Evolutionary conservation across 129 eudicot genomes (phyloP).

Genomic region (Helianthus annuus): DNA sequence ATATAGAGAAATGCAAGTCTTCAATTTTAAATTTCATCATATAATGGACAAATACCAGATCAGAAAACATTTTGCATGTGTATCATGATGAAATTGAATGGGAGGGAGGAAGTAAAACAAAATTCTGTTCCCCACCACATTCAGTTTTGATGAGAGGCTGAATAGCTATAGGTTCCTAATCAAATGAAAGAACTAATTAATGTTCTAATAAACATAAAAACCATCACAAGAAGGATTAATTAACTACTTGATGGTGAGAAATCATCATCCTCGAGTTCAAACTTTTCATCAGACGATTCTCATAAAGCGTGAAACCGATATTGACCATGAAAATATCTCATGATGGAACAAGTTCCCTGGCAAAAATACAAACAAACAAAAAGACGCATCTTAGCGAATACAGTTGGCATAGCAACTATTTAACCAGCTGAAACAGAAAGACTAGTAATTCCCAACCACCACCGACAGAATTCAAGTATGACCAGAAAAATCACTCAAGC

Average conservation of each 20-base stretch:
- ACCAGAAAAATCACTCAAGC: constrained; percentile 73
- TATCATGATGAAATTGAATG: background rate
- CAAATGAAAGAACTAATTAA: constrained; percentile 15
- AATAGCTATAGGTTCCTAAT: constrained; percentile 38
- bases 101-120: constrained; percentile 6
- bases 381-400: constrained; percentile 9
- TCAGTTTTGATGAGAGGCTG: constrained; percentile 29
- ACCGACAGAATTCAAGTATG: constrained; percentile 31
- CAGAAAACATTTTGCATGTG: background rate
- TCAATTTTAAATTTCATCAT: constrained; percentile 7
- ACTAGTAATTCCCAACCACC: constrained; percentile 81
- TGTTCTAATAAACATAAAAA: background rate
- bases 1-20: constrained; percentile 17
- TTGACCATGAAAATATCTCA: constrained; percentile 61
- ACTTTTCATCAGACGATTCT: constrained; percentile 37
- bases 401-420: constrained; percentile 72
- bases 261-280: constrained; percentile 36
- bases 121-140: constrained; percentile 29
- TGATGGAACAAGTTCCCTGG: constrained; percentile 87
- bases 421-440: constrained; percentile 90
- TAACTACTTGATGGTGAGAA: constrained; percentile 50
- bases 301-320: constrained; percentile 33
- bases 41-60: background rate
- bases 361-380: background rate
- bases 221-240: constrained; percentile 5